Evolutionary conservation across 345 rosid species (phyloP).

Genomic region (Adansonia digitata): DNA sequence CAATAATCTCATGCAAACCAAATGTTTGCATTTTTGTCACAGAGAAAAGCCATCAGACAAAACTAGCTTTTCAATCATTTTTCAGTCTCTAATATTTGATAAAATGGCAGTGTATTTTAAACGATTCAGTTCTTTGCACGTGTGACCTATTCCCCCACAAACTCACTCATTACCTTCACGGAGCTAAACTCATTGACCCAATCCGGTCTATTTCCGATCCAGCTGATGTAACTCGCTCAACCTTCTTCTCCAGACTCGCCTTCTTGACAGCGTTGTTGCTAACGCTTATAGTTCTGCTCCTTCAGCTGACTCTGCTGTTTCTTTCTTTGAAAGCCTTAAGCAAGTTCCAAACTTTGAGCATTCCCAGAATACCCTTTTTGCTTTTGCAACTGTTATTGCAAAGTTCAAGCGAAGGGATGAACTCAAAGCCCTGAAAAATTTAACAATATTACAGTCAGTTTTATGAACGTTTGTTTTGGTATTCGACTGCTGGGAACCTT

Average conservation of each 20-base stretch:
- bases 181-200: conserved; percentile 67
- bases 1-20: too few species aligned
- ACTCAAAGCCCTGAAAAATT: conserved; percentile 46
- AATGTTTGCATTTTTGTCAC: too few species aligned
- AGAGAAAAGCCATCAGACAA: too few species aligned
- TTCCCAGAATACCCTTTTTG: conserved; percentile 45
- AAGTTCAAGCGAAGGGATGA: conserved; percentile 44
- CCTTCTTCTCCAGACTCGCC: conserved; percentile 40
- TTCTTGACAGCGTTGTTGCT: conserved; percentile 64
- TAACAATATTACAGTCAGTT: conserved; percentile 41
- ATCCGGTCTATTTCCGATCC: conserved; percentile 71
- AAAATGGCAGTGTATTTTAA: conserved; percentile 34
- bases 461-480: conserved; percentile 74
- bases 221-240: conserved; percentile 25
- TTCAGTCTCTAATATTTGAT: neutral
- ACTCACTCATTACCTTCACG: conserved; percentile 62
- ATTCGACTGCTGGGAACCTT: conserved; percentile 46
- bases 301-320: conserved; percentile 55
- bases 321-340: conserved; percentile 40
- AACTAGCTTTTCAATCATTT: neutral
- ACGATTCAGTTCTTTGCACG: conserved; percentile 41
- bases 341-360: conserved; percentile 35
- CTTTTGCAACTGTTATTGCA: conserved; percentile 69
- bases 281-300: conserved; percentile 73
- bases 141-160: conserved; percentile 70